phyloP scores from a whole-genome alignment of 2,329 filamentous ascomycete genomes.

The Neonectria magnoliae region DNA sequence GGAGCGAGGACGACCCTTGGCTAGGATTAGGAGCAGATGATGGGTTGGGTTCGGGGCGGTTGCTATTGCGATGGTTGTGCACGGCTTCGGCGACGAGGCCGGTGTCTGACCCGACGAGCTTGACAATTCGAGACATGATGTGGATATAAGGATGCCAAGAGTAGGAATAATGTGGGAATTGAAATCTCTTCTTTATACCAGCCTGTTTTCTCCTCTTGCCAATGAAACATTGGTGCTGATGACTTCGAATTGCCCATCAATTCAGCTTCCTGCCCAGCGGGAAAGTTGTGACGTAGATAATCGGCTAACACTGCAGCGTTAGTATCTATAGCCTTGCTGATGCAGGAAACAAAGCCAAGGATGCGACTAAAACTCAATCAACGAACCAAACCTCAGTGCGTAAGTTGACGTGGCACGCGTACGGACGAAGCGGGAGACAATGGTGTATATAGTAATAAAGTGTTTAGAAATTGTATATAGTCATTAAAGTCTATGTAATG shows the following conservation, averaged over 20 bases:
- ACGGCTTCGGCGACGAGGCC: slow-evolving; percentile 14
- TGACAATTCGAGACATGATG: not conserved
- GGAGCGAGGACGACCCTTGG: slow-evolving; percentile 1
- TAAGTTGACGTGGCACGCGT: no score
- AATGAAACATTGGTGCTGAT: not conserved
- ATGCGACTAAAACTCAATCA: no score
- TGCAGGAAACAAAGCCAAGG: no score
- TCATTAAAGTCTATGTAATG: no score
- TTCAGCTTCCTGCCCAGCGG: not conserved
- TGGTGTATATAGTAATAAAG: no score
- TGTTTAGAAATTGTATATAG: no score
- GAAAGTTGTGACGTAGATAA: not conserved
- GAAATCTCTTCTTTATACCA: not conserved
- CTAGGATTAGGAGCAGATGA: not conserved
- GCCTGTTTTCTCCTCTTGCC: not conserved
- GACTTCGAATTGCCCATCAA: not conserved
- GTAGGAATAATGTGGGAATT: not conserved
- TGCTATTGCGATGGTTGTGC: slow-evolving; percentile 5
- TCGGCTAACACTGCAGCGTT: not conserved
- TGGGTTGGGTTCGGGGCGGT: not conserved
- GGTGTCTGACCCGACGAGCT: slow-evolving; percentile 9
- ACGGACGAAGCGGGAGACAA: no score
- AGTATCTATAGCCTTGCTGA: no score
- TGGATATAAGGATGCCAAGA: not conserved
- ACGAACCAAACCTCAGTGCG: no score